A percentile compares a stretch with the other conserved stretches of the same genome.
phyloP scores from a whole-genome alignment of 345 rosid genomes.

The Citrus australasica region DNA sequence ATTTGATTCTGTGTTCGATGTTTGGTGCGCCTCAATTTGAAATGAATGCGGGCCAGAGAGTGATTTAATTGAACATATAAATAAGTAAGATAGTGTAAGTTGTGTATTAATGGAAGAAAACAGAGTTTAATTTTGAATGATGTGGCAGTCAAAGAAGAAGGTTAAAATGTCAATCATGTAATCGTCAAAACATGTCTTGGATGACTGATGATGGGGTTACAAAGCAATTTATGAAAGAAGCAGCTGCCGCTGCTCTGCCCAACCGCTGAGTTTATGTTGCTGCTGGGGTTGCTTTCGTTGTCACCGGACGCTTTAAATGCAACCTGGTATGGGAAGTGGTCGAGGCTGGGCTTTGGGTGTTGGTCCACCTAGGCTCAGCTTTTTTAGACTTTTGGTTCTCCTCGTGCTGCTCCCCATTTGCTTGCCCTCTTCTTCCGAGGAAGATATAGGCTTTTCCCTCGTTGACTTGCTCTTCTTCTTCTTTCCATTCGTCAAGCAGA shows the following conservation, averaged over 20 bases:
- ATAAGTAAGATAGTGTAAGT: too few relatives aligned
- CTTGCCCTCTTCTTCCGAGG: too few relatives aligned
- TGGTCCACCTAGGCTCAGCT: not conserved
- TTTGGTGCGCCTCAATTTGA: constrained; percentile 4
- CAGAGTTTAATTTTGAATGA: not conserved
- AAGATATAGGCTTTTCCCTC: too few relatives aligned
- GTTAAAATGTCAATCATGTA: not conserved
- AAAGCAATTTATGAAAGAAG: not conserved
- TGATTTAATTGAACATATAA: not conserved
- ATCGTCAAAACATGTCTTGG: too few relatives aligned
- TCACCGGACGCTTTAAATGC: not conserved
- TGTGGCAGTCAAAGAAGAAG: not conserved
- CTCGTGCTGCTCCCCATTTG: too few relatives aligned
- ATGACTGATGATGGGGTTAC: not conserved
- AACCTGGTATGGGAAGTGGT: not conserved
- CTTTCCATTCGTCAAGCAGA: too few relatives aligned
- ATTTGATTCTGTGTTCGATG: constrained; percentile 27
- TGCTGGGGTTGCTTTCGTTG: not conserved
- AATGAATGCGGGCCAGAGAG: constrained; percentile 9
- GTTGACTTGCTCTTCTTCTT: too few relatives aligned
- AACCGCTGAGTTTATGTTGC: not conserved
- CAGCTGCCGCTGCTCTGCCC: not conserved
- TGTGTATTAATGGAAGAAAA: not conserved
- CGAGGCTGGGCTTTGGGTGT: not conserved
- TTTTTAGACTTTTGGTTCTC: not conserved